These are phyloP conservation scores for Zopfia rhizophila DNA, from an alignment of 2,329 filamentous ascomycete genomes.

Conservation along the genomic window DNA sequence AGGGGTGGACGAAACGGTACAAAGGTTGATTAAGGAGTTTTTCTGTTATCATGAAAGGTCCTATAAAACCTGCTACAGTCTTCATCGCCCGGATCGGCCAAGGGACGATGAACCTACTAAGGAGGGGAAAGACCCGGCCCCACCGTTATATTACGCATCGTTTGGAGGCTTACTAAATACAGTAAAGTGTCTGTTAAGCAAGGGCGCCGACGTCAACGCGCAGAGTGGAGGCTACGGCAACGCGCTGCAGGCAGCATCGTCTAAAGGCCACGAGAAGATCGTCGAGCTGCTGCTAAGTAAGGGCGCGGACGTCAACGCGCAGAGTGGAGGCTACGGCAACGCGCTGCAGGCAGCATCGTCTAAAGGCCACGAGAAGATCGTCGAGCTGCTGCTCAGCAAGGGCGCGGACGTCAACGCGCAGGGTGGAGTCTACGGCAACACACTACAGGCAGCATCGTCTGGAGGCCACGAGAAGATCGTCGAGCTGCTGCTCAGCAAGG, in stretches of 20 bases:
- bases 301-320: too few relatives aligned
- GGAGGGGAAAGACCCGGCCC: conserved; percentile 4
- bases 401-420: conserved; percentile 13
- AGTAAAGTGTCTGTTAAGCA: conserved; percentile 4
- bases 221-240: conserved; percentile 14
- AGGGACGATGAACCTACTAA: conserved; percentile 4
- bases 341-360: too few relatives aligned
- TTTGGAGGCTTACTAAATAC: conserved; percentile 1
- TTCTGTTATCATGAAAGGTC: conserved; percentile 2
- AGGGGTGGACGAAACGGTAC: conserved; percentile 8
- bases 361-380: too few relatives aligned
- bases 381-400: conserved; percentile 7
- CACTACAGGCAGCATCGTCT: too few relatives aligned
- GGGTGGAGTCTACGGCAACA: conserved; percentile 13
- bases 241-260: too few relatives aligned
- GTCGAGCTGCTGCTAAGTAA: too few relatives aligned
- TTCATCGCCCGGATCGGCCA: conserved; percentile 10
- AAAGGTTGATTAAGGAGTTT: conserved; percentile 2
- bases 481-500: too few relatives aligned
- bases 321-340: too few relatives aligned
- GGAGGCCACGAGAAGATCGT: too few relatives aligned
- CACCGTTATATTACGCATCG: conserved; percentile 10
- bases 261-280: too few relatives aligned
- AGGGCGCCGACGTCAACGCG: conserved; percentile 12
- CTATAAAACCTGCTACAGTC: conserved; percentile 10